phyloP scores from a whole-genome alignment of 495 filamentous ascomycete species.

The Aspergillus steynii region DNA sequence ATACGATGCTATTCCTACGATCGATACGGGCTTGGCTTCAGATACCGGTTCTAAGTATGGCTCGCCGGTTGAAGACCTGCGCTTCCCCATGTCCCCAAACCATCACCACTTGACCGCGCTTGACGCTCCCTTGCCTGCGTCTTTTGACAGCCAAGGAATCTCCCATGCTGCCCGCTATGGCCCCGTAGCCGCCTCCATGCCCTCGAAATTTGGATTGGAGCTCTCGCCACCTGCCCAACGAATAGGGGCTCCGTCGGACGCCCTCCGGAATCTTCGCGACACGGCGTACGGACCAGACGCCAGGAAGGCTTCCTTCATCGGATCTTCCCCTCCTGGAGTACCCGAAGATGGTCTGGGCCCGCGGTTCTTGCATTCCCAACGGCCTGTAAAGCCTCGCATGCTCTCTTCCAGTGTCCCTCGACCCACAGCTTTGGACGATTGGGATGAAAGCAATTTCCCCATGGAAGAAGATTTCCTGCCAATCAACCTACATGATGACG shows the following conservation, averaged over 20 bases:
- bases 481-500: constrained; percentile 83
- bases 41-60: constrained; percentile 79
- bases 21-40: constrained; percentile 77
- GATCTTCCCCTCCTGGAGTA: constrained; percentile 63
- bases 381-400: constrained; percentile 64
- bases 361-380: constrained; percentile 82
- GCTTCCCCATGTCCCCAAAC: constrained; percentile 71
- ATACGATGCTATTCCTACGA: constrained; percentile 65
- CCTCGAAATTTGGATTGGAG: constrained; percentile 87
- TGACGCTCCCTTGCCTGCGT: constrained; percentile 90
- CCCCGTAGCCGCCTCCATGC: constrained; percentile 89
- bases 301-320: constrained; percentile 53
- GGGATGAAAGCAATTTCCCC: constrained; percentile 79
- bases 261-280: constrained; percentile 77
- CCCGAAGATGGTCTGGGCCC: constrained; percentile 58
- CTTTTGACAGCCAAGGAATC: constrained; percentile 95
- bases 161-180: constrained; percentile 88
- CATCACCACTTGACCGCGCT: constrained; percentile 71
- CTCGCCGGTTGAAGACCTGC: constrained; percentile 78
- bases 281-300: constrained; percentile 78
- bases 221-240: constrained; percentile 67
- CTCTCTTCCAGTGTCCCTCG: constrained; percentile 79
- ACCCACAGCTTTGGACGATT: constrained; percentile 64
- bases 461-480: constrained; percentile 95
- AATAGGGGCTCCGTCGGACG: constrained; percentile 61